Percentiles rank a stretch among this genome's conserved stretches.
These are phyloP conservation scores for Glaciozyma antarctica DNA, from an alignment of 768 basidiomycete genomes.

Conservation along the genomic window DNA sequence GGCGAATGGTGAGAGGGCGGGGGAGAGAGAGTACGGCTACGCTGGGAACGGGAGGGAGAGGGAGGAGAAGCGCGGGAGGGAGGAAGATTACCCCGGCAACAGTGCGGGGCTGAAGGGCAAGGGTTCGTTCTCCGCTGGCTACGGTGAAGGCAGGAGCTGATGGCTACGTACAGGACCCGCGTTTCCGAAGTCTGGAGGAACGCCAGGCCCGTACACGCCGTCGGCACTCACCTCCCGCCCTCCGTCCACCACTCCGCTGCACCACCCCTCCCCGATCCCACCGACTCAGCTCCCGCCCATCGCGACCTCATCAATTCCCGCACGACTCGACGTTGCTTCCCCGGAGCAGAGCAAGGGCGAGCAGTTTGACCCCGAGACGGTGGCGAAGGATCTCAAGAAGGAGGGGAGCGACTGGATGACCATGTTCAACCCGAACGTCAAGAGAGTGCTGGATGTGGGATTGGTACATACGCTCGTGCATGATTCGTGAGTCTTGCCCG, in stretches of 20 bases:
- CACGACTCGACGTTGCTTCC: not conserved
- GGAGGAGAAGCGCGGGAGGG: not conserved
- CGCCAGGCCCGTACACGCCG: not conserved
- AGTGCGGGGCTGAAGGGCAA: constrained; percentile 6
- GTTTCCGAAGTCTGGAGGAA: too few relatives aligned
- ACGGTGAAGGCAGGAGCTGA: too few relatives aligned
- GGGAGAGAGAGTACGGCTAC: not conserved
- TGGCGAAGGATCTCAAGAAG: constrained; percentile 47
- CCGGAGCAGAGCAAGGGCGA: constrained; percentile 8
- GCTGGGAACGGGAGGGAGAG: constrained; percentile 6
- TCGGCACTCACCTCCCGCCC: not conserved
- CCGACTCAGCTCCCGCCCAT: constrained; percentile 10
- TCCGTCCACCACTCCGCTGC: not conserved
- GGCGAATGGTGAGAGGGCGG: not conserved
- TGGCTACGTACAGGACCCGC: too few relatives aligned
- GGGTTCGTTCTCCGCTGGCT: constrained; percentile 3
- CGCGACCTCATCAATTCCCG: constrained; percentile 2
- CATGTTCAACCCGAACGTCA: constrained; percentile 70
- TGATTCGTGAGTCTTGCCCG: constrained; percentile 53
- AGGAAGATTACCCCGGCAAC: constrained; percentile 17
- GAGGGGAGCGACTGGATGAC: constrained; percentile 80
- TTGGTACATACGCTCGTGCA: constrained; percentile 81
- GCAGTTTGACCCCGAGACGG: constrained; percentile 40
- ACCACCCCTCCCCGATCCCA: constrained; percentile 7
- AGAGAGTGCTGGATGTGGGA: constrained; percentile 65